These are phyloP conservation scores for Picea sitchensis DNA, from an alignment of 75 land plant genomes.

Conservation along the genomic window DNA sequence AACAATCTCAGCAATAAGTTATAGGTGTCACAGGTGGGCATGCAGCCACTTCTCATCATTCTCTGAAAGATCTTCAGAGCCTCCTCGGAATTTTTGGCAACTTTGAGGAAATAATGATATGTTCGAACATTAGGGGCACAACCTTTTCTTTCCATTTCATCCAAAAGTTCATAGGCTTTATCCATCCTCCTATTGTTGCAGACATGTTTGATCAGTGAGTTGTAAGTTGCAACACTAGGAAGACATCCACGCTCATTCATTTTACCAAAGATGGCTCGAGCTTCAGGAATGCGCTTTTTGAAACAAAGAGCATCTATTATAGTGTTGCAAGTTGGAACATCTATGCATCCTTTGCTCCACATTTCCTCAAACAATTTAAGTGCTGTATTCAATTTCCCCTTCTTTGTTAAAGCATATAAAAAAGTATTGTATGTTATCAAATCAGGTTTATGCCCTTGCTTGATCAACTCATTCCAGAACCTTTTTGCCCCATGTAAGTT, in stretches of 20 bases:
- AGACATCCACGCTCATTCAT: slow-evolving; percentile 47
- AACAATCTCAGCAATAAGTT: slow-evolving; percentile 49
- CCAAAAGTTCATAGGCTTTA: slow-evolving; percentile 52
- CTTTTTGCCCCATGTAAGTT: slow-evolving; percentile 44
- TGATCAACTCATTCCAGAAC: slow-evolving; percentile 57
- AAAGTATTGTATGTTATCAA: slow-evolving; percentile 45
- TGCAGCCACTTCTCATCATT: slow-evolving; percentile 49
- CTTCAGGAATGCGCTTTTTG: slow-evolving; percentile 57
- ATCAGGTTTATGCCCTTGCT: slow-evolving; percentile 50
- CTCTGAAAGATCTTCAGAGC: slow-evolving; percentile 25
- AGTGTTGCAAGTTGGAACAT: slow-evolving; percentile 57
- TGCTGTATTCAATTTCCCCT: slow-evolving; percentile 61
- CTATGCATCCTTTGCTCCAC: slow-evolving; percentile 59
- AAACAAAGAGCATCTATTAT: slow-evolving; percentile 68
- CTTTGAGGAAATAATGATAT: slow-evolving; percentile 37
- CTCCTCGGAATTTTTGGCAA: slow-evolving; percentile 29
- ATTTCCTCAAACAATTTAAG: slow-evolving; percentile 50
- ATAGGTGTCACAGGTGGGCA: slow-evolving; percentile 32
- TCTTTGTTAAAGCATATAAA: slow-evolving; percentile 54
- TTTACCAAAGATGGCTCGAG: slow-evolving; percentile 39
- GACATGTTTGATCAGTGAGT: slow-evolving; percentile 56
- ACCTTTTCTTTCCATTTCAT: slow-evolving; percentile 61
- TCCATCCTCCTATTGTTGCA: slow-evolving; percentile 61
- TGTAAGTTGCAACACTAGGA: slow-evolving; percentile 57
- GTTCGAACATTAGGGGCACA: slow-evolving; percentile 52